Conservation (phyloP, 2,329 filamentous ascomycete species). For the Sporothrix brunneoviolacea region DNA sequence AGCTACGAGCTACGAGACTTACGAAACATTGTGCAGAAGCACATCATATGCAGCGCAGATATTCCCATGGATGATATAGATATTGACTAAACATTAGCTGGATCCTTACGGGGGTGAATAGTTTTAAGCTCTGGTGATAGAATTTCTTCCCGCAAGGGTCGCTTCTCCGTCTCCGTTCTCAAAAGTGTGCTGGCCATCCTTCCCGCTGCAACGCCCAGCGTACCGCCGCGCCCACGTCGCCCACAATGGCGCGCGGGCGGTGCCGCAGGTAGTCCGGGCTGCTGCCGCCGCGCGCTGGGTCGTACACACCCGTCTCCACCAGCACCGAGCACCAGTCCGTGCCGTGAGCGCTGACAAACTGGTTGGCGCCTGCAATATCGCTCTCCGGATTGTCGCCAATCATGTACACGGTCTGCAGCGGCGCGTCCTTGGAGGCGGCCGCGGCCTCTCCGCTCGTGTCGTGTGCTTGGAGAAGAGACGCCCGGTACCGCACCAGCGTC, state of each 20-base stretch:
- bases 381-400: conserved; percentile 85
- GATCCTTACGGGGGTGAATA: no score
- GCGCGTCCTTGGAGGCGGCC: conserved; percentile 23
- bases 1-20: no score
- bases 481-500: conserved; percentile 57
- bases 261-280: conserved; percentile 17
- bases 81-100: no score
- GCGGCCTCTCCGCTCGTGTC: background rate
- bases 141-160: no score
- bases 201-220: conserved; percentile 27
- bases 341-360: conserved; percentile 58
- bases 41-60: no score
- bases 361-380: conserved; percentile 83
- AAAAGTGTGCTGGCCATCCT: conserved; percentile 15
- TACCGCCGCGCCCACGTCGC: conserved; percentile 25
- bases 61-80: no score
- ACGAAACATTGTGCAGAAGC: no score
- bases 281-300: conserved; percentile 15
- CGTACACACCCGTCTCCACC: conserved; percentile 29
- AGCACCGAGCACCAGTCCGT: conserved; percentile 33
- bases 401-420: conserved; percentile 81
- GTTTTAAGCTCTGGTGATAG: no score
- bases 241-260: conserved; percentile 22
- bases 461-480: conserved; percentile 34
- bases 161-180: background rate